Percentiles rank a stretch among this genome's conserved stretches.
phyloP scores from a whole-genome alignment of 441 rosid genomes.

The Eutrema salsugineum region DNA sequence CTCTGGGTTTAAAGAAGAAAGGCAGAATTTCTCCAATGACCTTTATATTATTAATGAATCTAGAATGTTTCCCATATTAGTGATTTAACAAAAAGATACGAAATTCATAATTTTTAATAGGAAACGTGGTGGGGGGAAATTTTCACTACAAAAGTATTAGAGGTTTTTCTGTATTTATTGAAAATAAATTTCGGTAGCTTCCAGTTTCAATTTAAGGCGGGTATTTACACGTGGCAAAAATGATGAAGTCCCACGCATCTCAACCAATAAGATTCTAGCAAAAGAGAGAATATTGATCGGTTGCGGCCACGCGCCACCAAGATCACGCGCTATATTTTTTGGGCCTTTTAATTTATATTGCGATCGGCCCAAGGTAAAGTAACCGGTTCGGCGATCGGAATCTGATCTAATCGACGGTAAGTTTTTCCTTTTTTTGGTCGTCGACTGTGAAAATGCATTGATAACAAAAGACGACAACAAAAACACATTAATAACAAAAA shows the following conservation, averaged over 20 bases:
- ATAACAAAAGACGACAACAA: too few relatives aligned
- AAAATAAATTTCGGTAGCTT: constrained; percentile 38
- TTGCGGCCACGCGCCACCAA: neutral
- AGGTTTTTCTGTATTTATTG: neutral
- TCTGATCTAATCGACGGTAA: constrained; percentile 19
- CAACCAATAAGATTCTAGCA: constrained; percentile 62
- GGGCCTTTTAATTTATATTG: neutral
- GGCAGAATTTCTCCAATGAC: neutral
- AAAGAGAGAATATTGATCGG: neutral
- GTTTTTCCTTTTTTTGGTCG: neutral
- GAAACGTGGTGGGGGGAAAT: neutral
- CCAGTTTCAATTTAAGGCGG: constrained; percentile 28
- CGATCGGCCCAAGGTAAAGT: constrained; percentile 1
- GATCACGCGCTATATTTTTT: neutral
- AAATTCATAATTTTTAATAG: neutral
- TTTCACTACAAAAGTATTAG: neutral
- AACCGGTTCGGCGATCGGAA: constrained; percentile 14
- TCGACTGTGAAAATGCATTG: constrained; percentile 12
- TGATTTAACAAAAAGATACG: neutral
- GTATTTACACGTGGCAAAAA: constrained; percentile 51
- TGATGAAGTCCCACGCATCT: constrained; percentile 43
- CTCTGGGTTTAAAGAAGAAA: constrained; percentile 25
- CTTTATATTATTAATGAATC: neutral
- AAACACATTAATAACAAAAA: neutral
- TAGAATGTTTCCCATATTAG: neutral